Evolutionary conservation across 768 basidiomycete species (phyloP).

Genomic region (Cystofilobasidium ferigula): DNA sequence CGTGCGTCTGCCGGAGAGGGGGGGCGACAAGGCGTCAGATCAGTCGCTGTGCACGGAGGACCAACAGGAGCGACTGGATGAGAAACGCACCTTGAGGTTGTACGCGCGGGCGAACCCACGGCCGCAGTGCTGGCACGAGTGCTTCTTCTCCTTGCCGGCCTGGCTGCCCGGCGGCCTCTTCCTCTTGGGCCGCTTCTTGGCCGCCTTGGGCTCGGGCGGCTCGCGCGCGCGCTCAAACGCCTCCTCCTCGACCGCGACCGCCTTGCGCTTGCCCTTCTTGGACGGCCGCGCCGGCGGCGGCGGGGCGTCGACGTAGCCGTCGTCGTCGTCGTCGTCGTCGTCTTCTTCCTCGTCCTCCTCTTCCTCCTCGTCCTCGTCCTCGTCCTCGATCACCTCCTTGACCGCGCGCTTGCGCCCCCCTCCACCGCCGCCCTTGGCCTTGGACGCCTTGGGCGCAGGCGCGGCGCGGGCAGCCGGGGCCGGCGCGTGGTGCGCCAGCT

Average conservation of each 20-base stretch:
- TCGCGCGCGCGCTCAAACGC: neutral
- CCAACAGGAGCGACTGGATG: conserved; percentile 12
- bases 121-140: conserved; percentile 11
- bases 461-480: no score
- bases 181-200: conserved; percentile 5
- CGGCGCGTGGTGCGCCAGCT: no score
- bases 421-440: no score
- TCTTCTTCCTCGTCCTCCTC: neutral
- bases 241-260: neutral
- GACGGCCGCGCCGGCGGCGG: neutral
- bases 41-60: neutral
- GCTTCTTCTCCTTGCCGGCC: conserved; percentile 21
- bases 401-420: no score
- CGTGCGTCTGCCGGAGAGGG: conserved; percentile 48
- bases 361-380: neutral
- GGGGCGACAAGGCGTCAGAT: no score
- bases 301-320: neutral
- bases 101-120: conserved; percentile 78
- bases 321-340: no score
- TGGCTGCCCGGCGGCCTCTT: conserved; percentile 1
- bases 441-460: no score
- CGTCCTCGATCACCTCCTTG: no score
- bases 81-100: conserved; percentile 63
- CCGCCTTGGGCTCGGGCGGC: neutral
- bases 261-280: conserved; percentile 1